Conservation (phyloP, 371 early-diverging fungal species). For the Syncephalis plumigaleata region DNA sequence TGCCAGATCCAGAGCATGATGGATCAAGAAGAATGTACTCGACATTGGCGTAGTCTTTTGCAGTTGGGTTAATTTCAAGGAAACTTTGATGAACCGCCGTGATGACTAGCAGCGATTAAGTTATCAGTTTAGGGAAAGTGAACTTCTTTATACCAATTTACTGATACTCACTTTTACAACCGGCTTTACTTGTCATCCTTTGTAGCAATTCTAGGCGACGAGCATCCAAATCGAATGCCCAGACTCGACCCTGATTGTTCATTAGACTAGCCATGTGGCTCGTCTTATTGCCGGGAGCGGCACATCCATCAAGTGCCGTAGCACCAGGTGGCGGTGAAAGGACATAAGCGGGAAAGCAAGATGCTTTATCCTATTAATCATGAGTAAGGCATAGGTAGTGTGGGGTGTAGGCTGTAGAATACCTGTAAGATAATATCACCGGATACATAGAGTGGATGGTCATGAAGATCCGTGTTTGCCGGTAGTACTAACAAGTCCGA, state of each 20-base stretch:
- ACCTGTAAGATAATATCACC: slow-evolving; percentile 78
- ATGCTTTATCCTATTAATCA: slow-evolving; percentile 66
- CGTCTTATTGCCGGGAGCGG: slow-evolving; percentile 99
- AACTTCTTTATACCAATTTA: not conserved
- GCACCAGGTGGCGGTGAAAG: slow-evolving; percentile 50
- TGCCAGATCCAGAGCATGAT: slow-evolving; percentile 97
- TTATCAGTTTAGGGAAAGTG: not conserved
- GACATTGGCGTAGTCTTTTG: slow-evolving; percentile 42
- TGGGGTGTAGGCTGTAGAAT: slow-evolving; percentile 6
- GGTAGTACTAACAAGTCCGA: slow-evolving; percentile 72
- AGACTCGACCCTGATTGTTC: slow-evolving; percentile 72
- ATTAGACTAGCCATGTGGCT: slow-evolving; percentile 78
- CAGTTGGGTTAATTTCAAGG: slow-evolving; percentile 38
- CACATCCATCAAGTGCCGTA: slow-evolving; percentile 90
- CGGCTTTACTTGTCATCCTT: slow-evolving; percentile 50
- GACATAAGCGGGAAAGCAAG: slow-evolving; percentile 92
- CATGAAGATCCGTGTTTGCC: slow-evolving; percentile 66
- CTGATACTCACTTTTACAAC: slow-evolving; percentile 55
- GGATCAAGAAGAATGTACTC: slow-evolving; percentile 95
- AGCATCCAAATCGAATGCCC: slow-evolving; percentile 82
- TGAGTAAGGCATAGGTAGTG: not conserved
- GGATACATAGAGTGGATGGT: slow-evolving; percentile 41
- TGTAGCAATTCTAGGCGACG: slow-evolving; percentile 63
- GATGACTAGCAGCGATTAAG: too few relatives aligned
- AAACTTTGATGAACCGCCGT: slow-evolving; percentile 42